These are phyloP conservation scores for Colletotrichum sp. DNA, from an alignment of 2,329 filamentous ascomycete species.

Conservation along the genomic window DNA sequence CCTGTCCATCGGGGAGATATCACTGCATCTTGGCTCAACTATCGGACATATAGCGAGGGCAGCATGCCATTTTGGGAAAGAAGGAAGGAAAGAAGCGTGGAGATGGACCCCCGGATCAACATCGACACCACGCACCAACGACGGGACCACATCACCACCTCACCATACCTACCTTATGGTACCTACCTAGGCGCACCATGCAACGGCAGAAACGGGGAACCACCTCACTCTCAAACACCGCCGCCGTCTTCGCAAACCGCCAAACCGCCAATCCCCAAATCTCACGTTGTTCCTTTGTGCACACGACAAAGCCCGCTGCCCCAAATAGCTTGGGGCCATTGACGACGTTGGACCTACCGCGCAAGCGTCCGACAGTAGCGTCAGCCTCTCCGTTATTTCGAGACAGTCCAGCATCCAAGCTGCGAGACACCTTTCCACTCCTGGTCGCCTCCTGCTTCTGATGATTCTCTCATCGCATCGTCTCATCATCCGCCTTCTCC, in stretches of 20 bases:
- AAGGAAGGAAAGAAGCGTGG: not conserved
- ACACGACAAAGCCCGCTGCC: not conserved
- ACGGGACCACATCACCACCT: not conserved
- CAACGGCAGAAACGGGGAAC: not conserved
- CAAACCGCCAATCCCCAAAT: not conserved
- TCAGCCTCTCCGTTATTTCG: constrained; percentile 15
- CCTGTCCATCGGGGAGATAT: not conserved
- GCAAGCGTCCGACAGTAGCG: constrained; percentile 19
- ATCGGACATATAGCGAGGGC: not conserved
- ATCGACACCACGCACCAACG: not conserved
- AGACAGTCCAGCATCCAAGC: constrained; percentile 5
- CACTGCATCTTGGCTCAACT: not conserved
- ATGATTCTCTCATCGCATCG: not conserved
- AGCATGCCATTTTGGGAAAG: not conserved
- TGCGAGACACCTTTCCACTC: not conserved
- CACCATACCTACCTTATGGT: not conserved
- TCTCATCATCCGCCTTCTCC: not conserved
- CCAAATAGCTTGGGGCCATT: not conserved
- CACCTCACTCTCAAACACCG: not conserved
- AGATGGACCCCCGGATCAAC: not conserved
- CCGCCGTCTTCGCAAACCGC: not conserved
- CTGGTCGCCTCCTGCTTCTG: not conserved
- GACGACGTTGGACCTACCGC: constrained; percentile 19
- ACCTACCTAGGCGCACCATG: not conserved
- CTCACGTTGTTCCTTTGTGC: not conserved